Conservation (phyloP, 73 alveolate genomes). For the Breviolum minutum region DNA sequence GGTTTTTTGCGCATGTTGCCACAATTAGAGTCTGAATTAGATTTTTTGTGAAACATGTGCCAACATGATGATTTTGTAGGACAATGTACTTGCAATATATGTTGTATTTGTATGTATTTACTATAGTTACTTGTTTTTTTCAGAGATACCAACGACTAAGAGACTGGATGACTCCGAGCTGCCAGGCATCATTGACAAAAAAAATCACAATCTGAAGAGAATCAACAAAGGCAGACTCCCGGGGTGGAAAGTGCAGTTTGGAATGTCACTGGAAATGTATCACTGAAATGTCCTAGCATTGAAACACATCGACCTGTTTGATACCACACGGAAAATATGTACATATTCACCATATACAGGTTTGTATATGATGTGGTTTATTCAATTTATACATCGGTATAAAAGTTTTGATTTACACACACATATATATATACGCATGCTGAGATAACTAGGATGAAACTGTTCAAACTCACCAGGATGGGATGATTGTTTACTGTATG, state of each 20-base stretch:
- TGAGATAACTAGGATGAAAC: too few species aligned
- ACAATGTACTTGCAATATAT: neutral
- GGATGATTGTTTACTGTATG: neutral
- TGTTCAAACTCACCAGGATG: too few species aligned
- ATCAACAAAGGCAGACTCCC: conserved; percentile 51
- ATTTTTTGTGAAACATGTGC: neutral
- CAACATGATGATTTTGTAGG: neutral
- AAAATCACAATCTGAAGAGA: conserved; percentile 61
- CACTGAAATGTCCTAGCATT: neutral
- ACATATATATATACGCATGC: too few species aligned
- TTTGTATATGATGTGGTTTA: too few species aligned
- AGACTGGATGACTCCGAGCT: neutral
- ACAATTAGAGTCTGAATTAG: too few species aligned
- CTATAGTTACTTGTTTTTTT: neutral
- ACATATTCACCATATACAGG: too few species aligned
- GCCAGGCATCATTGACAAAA: conserved; percentile 65
- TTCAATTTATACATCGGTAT: too few species aligned
- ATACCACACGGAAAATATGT: too few species aligned
- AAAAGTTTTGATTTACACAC: too few species aligned
- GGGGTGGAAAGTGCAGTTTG: neutral
- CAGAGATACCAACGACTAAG: too few species aligned
- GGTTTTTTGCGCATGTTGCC: too few species aligned
- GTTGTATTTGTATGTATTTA: neutral
- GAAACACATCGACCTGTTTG: neutral
- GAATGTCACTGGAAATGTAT: neutral